Percentiles rank a stretch among this genome's conserved stretches.
Evolutionary conservation across 257 asterid species (phyloP).

Genomic region (Verbena officinalis): DNA sequence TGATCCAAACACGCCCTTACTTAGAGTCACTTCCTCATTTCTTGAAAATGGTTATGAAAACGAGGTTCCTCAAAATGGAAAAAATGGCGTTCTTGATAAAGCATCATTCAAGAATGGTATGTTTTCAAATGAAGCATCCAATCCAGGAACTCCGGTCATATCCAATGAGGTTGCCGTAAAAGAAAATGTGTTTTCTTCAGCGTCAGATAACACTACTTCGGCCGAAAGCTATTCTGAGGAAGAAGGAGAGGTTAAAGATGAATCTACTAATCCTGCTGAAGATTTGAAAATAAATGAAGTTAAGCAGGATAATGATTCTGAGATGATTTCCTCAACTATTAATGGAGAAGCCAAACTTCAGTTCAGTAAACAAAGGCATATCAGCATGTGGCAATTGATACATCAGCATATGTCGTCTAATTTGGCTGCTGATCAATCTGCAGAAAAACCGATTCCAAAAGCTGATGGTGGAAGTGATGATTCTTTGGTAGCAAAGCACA

Average conservation of each 20-base stretch:
- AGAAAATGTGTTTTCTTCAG: conserved; percentile 28
- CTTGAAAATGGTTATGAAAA: conserved; percentile 11
- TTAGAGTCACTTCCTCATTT: conserved; percentile 8
- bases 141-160: conserved; percentile 32
- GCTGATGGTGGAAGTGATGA: conserved; percentile 28
- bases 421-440: conserved; percentile 25
- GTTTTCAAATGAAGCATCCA: conserved; percentile 28
- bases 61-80: conserved; percentile 14
- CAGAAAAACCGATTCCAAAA: conserved; percentile 11
- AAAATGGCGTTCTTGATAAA: conserved; percentile 13
- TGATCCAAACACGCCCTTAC: conserved; percentile 10
- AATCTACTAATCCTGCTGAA: conserved; percentile 28
- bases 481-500: conserved; percentile 25
- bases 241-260: conserved; percentile 28
- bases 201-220: conserved; percentile 33
- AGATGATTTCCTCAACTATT: conserved; percentile 10
- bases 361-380: conserved; percentile 49
- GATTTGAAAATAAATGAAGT: conserved; percentile 28
- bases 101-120: conserved; percentile 18
- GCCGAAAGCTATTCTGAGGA: conserved; percentile 34
- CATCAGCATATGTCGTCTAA: conserved; percentile 53
- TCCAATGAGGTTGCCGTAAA: conserved; percentile 35
- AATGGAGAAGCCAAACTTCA: conserved; percentile 27
- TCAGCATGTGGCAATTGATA: conserved; percentile 63
- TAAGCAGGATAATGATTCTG: conserved; percentile 19